These are phyloP conservation scores for Bruguiera hainesii DNA, from an alignment of 441 rosid species.

Conservation along the genomic window DNA sequence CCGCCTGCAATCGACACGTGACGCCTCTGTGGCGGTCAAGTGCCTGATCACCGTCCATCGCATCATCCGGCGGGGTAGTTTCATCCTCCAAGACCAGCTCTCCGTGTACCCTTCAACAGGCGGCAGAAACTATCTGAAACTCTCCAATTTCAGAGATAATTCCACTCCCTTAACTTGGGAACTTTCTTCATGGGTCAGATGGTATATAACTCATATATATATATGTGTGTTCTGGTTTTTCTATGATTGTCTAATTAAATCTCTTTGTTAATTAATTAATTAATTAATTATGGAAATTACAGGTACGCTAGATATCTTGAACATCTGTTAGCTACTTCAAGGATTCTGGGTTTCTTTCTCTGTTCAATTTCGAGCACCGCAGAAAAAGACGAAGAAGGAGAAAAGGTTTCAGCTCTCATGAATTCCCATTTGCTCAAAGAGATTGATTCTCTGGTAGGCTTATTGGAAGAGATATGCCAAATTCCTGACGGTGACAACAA, in stretches of 20 bases:
- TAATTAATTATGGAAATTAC: slow-evolving; percentile 1
- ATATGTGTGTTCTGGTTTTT: not conserved
- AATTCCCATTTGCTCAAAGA: slow-evolving; percentile 50
- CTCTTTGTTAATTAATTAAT: not conserved
- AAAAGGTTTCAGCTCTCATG: slow-evolving; percentile 45
- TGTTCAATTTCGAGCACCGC: slow-evolving; percentile 46
- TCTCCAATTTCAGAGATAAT: slow-evolving; percentile 64
- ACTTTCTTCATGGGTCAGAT: slow-evolving; percentile 78
- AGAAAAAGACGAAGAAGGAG: slow-evolving; percentile 51
- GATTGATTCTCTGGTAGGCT: slow-evolving; percentile 42
- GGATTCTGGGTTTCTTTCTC: slow-evolving; percentile 60
- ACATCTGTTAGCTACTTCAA: slow-evolving; percentile 51
- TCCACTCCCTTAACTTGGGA: slow-evolving; percentile 62
- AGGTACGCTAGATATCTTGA: slow-evolving; percentile 73
- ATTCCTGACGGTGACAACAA: slow-evolving; percentile 34
- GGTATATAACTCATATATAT: slow-evolving; percentile 27
- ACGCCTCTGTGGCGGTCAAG: slow-evolving; percentile 73
- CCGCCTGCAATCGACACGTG: slow-evolving; percentile 71
- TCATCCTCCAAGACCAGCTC: slow-evolving; percentile 86
- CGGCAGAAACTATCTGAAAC: slow-evolving; percentile 79
- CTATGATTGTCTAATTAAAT: not conserved
- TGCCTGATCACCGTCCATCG: slow-evolving; percentile 61
- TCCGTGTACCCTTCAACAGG: slow-evolving; percentile 69
- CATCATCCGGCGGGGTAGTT: slow-evolving; percentile 62
- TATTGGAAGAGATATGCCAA: slow-evolving; percentile 51